Percentiles rank a stretch among this genome's conserved stretches.
Conservation (phyloP, 2,329 filamentous ascomycete genomes). For the Metarhizium humberi region DNA sequence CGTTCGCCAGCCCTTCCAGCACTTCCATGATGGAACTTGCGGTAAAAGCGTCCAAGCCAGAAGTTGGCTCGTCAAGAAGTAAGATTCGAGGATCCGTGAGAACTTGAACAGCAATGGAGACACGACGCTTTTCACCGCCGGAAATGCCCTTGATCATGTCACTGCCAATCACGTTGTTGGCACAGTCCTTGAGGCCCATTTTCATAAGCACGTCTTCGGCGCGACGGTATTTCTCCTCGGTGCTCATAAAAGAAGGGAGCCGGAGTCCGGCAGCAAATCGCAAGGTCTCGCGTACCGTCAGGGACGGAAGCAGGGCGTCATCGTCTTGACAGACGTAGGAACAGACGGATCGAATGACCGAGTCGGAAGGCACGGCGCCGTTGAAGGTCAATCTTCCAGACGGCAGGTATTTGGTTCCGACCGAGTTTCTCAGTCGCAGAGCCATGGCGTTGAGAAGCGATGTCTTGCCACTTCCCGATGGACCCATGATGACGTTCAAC, state of each 20-base stretch:
- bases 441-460: conserved; percentile 67
- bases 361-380: conserved; percentile 54
- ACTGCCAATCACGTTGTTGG: conserved; percentile 63
- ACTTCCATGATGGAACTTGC: conserved; percentile 70
- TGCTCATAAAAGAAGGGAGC: conserved; percentile 61
- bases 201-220: conserved; percentile 66
- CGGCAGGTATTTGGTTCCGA: conserved; percentile 52
- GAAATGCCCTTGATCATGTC: conserved; percentile 70
- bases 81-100: conserved; percentile 66
- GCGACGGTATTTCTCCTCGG: conserved; percentile 53
- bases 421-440: conserved; percentile 50
- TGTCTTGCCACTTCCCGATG: conserved; percentile 69
- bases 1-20: conserved; percentile 57
- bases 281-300: conserved; percentile 69
- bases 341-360: conserved; percentile 61
- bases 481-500: conserved; percentile 72
- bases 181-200: conserved; percentile 71
- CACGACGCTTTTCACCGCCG: conserved; percentile 68
- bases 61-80: conserved; percentile 68
- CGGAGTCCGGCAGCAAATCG: conserved; percentile 62
- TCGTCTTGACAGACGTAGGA: conserved; percentile 76
- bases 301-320: conserved; percentile 61
- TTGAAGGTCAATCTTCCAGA: conserved; percentile 62
- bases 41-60: conserved; percentile 69
- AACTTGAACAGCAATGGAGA: conserved; percentile 70